Evolutionary conservation across 345 rosid species (phyloP), one percentile per base, ranked within the genome.

Genomic region (Pistacia integerrima): DNA sequence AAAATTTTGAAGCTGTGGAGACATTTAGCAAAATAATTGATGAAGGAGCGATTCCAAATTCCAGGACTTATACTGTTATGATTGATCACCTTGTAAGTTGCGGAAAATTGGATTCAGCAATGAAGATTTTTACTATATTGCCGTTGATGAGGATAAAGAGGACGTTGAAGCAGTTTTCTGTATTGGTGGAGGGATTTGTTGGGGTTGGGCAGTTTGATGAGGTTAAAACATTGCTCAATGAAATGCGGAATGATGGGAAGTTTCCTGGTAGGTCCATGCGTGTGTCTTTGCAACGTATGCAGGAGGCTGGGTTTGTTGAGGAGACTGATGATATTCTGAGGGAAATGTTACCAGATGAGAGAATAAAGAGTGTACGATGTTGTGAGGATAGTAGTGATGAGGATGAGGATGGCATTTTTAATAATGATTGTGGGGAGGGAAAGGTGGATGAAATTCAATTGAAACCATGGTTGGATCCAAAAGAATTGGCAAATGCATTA

Each of bases 391-490:
- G 64, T 72, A 73, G 76, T 38, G 84, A 80, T 58, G 89, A 77
- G 30, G 81, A 77, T 11, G 78, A 76, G 10, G 85, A 73, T 30
- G 83, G 80, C 3, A 81, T 82, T 18, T 81, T 58, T 18, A 74
- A 77, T 69, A 69, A 80, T 18, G 66, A 66, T 48, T 54, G 51
- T 22, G 74, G 70, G 60, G 80, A 79, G 51, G 80, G 28, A 33
- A 75, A 59, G 56, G 72, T 67, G 33, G 44, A 71, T 66, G 84
- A 35, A 67, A 82, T 93, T 67, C 79, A 71, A 81, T 82, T 93
- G 82, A 95, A 93, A 79, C 92, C 94, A 67, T 91, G 96, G 97
- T 70, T 95, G 75, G 96, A 93, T 71, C 98, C 99, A 7, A 89
- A 85, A 80, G 96, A 96, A 81, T 87, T 95, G 85, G 97, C 97